These are phyloP conservation scores for Colletotrichum eremochloae DNA, from an alignment of 2,329 filamentous ascomycete genomes.

Conservation along the genomic window DNA sequence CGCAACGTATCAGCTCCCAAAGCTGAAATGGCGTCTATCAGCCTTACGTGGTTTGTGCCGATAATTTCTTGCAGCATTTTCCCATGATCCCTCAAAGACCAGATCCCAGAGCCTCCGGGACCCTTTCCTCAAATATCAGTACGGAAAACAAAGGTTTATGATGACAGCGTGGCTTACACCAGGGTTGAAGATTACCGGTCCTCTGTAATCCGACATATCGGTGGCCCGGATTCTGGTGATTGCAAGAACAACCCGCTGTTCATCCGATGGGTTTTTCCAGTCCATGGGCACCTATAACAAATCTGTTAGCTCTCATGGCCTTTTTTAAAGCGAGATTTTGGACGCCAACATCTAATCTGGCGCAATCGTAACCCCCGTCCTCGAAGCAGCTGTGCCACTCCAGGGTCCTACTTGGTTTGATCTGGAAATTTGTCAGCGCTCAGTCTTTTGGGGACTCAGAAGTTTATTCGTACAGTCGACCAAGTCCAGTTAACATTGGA, in stretches of 20 bases:
- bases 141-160: not conserved
- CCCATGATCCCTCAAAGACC: slow-evolving; percentile 50
- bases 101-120: slow-evolving; percentile 63
- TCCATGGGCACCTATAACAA: slow-evolving; percentile 55
- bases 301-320: slow-evolving; percentile 10
- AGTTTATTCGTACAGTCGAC: slow-evolving; percentile 18
- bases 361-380: slow-evolving; percentile 49
- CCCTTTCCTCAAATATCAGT: slow-evolving; percentile 50
- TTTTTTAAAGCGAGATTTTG: not conserved
- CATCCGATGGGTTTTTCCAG: slow-evolving; percentile 49
- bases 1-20: too few relatives aligned
- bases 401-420: slow-evolving; percentile 48
- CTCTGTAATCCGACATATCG: slow-evolving; percentile 44
- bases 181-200: slow-evolving; percentile 53
- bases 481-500: slow-evolving; percentile 24
- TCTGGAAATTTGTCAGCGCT: slow-evolving; percentile 51
- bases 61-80: slow-evolving; percentile 58
- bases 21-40: not conserved
- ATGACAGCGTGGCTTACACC: slow-evolving; percentile 46
- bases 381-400: slow-evolving; percentile 51
- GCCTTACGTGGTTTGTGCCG: slow-evolving; percentile 59
- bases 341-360: slow-evolving; percentile 50
- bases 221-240: slow-evolving; percentile 52
- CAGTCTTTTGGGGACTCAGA: too few relatives aligned
- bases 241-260: slow-evolving; percentile 50